phyloP scores from a whole-genome alignment of 179 eudicot species.

The Patellifolia procumbens region DNA sequence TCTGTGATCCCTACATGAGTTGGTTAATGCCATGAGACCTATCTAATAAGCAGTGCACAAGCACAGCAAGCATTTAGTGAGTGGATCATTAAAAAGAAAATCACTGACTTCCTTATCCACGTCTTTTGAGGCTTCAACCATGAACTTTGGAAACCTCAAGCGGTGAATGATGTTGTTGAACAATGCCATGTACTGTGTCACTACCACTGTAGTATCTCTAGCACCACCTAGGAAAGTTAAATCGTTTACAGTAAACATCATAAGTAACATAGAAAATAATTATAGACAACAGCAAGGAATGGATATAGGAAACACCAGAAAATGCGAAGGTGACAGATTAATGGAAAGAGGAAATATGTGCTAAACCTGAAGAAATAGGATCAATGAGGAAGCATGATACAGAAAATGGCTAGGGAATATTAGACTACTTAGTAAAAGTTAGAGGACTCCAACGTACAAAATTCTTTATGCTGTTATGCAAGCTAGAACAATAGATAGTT shows the following conservation, averaged over 20 bases:
- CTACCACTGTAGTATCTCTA: constrained; percentile 46
- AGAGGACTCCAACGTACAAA: too few relatives aligned
- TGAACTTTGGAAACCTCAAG: constrained; percentile 81
- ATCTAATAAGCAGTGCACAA: not conserved
- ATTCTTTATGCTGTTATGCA: too few relatives aligned
- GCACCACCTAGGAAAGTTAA: constrained; percentile 49
- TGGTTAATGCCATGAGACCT: not conserved
- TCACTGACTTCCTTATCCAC: constrained; percentile 65
- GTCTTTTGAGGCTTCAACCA: constrained; percentile 55
- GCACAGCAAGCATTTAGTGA: constrained; percentile 3
- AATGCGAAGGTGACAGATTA: too few relatives aligned
- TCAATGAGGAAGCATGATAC: too few relatives aligned
- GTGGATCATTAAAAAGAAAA: constrained; percentile 1
- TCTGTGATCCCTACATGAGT: constrained; percentile 47
- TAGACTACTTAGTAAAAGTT: too few relatives aligned
- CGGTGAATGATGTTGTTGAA: constrained; percentile 77
- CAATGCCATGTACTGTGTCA: constrained; percentile 80
- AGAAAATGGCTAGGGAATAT: too few relatives aligned
- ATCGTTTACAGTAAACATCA: not conserved
- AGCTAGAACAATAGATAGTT: too few relatives aligned
- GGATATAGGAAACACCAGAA: too few relatives aligned
- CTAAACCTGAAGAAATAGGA: too few relatives aligned
- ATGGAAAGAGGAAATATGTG: too few relatives aligned
- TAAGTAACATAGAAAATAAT: not conserved
- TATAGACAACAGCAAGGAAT: too few relatives aligned